Evolutionary conservation across 208 protist species (phyloP), one percentile per base, ranked within the genome.

Genomic region (Dictyostelium gargantuum): DNA sequence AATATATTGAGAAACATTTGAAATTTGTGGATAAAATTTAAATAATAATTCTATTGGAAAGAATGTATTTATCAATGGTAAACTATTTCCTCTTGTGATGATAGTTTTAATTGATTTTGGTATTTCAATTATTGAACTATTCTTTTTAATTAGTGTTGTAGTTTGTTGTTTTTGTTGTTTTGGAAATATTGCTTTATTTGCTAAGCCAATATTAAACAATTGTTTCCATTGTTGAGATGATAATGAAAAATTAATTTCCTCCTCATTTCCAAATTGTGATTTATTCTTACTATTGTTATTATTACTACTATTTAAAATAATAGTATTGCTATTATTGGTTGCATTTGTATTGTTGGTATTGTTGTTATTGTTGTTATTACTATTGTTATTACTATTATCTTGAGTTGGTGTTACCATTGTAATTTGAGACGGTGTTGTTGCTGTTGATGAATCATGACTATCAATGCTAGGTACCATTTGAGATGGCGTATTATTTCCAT

Each of bases 161-260:
- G 61, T 19, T 35, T 23, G 10, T 6, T 0, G n/a, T 70, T 48
- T 11, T 29, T 50, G 29, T 82, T 48, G 11, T 44, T 74, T 74
- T 26, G 38, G 17, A 17, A 46, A 10, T 13, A 74, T 42, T 29
- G 29, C 21, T 29, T 74, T 74, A 44, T 74, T 74, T 35, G 73
- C 29, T 44, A 85, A 56, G 38, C 75, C 75, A n/a, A 79, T 77
- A 68, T 76, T 89, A 50, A 89, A 89, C 21, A 89, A 58, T 66
- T 89, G 82, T 79, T 89, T 89, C 82, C 82, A 89, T 61, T 89
- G 82, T 48, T 89, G 17, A 29, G 68, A 35, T 38, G 82, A 48
- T 50, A 89, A 68, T 23, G n/a, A 21, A 79, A 79, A 89, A 48
- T 72, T 84, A 54, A 61, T 23, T 44, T 85, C 40, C 38, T 74